phyloP scores from a whole-genome alignment of 1,284 basidiomycete genomes.

The Mycena citricolor region DNA sequence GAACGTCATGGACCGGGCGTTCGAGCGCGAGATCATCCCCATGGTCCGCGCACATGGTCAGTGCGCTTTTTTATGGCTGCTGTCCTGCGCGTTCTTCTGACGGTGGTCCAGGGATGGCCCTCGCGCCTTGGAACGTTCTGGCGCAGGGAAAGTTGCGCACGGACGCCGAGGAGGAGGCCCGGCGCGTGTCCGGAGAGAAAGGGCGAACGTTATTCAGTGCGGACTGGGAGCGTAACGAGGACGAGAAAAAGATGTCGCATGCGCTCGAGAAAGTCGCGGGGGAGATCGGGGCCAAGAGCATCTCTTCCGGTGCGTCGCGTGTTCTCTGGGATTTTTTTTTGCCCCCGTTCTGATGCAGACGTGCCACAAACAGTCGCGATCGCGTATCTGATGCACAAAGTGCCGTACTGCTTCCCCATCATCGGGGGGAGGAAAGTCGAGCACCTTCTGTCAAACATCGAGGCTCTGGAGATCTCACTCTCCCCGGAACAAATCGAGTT shows the following conservation, averaged over 20 bases:
- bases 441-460: constrained; percentile 42
- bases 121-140: constrained; percentile 53
- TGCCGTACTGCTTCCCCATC: no score
- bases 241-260: constrained; percentile 37
- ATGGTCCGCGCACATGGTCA: constrained; percentile 37
- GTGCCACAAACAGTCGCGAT: constrained; percentile 28
- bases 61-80: constrained; percentile 4
- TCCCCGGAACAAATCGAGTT: constrained; percentile 38
- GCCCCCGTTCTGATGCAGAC: no score
- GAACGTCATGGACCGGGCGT: constrained; percentile 26
- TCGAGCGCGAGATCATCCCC: constrained; percentile 34
- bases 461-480: constrained; percentile 40
- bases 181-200: constrained; percentile 40
- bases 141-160: constrained; percentile 47
- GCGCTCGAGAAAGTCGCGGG: constrained; percentile 37
- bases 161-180: constrained; percentile 41
- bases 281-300: constrained; percentile 3
- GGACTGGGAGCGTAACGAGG: constrained; percentile 42
- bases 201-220: constrained; percentile 30
- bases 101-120: constrained; percentile 28
- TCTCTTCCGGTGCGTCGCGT: no score
- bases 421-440: constrained; percentile 48
- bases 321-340: no score
- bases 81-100: not conserved
- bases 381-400: constrained; percentile 39